phyloP scores from a whole-genome alignment of 139 green algal species.

The Coelastrella sp. region DNA sequence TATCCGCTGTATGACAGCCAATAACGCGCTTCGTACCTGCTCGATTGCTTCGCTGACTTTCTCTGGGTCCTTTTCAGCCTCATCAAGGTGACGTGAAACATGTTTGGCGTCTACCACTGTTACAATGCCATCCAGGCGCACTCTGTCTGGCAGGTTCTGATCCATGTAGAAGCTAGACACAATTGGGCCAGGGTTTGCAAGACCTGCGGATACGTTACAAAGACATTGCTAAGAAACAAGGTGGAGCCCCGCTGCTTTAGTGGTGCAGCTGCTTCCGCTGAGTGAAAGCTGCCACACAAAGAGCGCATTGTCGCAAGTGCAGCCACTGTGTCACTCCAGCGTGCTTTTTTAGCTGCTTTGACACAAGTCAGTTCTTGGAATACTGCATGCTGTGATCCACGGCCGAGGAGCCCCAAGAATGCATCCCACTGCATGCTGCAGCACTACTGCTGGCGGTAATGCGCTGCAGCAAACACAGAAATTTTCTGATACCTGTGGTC shows the following conservation, averaged over 20 bases:
- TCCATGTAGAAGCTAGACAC: constrained; percentile 95
- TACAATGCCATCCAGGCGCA: constrained; percentile 91
- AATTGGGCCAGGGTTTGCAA: constrained; percentile 95
- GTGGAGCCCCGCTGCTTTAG: too few species aligned
- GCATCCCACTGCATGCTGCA: too few species aligned
- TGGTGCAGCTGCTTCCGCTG: background rate
- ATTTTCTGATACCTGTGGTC: constrained; percentile 79
- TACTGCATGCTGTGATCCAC: too few species aligned
- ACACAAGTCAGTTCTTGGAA: too few species aligned
- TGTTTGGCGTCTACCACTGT: constrained; percentile 83
- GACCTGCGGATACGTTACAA: constrained; percentile 66
- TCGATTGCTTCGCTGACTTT: constrained; percentile 93
- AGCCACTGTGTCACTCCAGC: too few species aligned
- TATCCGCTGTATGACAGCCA: too few species aligned
- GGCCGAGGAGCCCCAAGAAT: too few species aligned
- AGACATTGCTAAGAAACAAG: too few species aligned
- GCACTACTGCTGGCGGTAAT: background rate
- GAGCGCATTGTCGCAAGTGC: too few species aligned
- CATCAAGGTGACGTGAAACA: constrained; percentile 71
- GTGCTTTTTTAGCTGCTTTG: too few species aligned
- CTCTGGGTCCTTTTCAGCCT: constrained; percentile 71
- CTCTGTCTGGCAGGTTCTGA: constrained; percentile 41
- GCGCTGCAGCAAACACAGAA: background rate
- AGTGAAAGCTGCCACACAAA: too few species aligned
- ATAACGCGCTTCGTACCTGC: too few species aligned